Percentiles rank a stretch among this genome's conserved stretches.
Conservation (phyloP, 2,329 filamentous ascomycete species). For the Biscogniauxia sp. region DNA sequence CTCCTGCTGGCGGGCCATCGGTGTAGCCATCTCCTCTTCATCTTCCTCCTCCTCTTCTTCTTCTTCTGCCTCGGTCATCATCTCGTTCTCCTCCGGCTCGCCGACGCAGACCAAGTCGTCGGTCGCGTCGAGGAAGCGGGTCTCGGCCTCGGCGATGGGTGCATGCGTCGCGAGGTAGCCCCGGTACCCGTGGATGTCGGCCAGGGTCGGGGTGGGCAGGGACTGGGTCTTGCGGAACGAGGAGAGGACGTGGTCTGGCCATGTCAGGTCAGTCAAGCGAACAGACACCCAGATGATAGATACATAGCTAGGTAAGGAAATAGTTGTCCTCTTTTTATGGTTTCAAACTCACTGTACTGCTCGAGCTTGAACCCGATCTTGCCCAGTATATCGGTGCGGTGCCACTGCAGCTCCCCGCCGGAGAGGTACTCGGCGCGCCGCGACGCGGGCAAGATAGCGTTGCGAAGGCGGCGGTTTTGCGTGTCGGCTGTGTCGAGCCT, state of each 20-base stretch:
- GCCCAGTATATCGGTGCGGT: slow-evolving; percentile 58
- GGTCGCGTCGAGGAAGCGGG: slow-evolving; percentile 54
- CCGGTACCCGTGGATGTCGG: slow-evolving; percentile 51
- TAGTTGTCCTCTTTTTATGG: too few species aligned
- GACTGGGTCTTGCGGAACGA: slow-evolving; percentile 55
- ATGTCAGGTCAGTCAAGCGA: not conserved
- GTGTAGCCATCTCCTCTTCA: slow-evolving; percentile 19
- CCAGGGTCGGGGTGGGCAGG: slow-evolving; percentile 45
- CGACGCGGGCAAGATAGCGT: slow-evolving; percentile 55
- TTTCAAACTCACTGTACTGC: slow-evolving; percentile 59
- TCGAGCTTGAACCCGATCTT: slow-evolving; percentile 64
- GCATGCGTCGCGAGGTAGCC: slow-evolving; percentile 53
- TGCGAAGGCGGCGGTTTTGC: slow-evolving; percentile 41
- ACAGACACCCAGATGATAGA: too few species aligned
- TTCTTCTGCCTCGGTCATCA: slow-evolving; percentile 4
- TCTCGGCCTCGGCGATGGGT: slow-evolving; percentile 58
- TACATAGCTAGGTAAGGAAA: not conserved
- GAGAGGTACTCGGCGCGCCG: slow-evolving; percentile 54
- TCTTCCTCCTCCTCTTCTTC: slow-evolving; percentile 13
- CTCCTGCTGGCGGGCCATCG: slow-evolving; percentile 14
- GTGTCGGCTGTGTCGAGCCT: slow-evolving; percentile 62
- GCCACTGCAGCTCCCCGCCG: slow-evolving; percentile 57
- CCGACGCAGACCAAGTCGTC: slow-evolving; percentile 53
- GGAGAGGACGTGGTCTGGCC: slow-evolving; percentile 54
- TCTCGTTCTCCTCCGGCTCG: slow-evolving; percentile 18